These are phyloP conservation scores for Inga laurina DNA, from an alignment of 306 rosid species.

Conservation along the genomic window DNA sequence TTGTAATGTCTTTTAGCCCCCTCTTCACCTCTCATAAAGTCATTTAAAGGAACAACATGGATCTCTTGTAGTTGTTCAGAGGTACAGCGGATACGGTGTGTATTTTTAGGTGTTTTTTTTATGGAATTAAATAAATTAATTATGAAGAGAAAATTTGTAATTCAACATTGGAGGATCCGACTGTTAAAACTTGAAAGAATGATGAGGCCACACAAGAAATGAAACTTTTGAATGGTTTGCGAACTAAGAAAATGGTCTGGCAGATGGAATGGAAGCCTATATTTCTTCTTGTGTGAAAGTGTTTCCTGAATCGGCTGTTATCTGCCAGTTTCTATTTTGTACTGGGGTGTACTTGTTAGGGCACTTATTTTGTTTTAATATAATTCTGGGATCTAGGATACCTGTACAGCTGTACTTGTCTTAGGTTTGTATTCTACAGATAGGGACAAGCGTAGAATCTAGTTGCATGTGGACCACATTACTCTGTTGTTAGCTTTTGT, in stretches of 20 bases:
- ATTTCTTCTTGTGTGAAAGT: background rate
- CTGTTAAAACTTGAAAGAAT: background rate
- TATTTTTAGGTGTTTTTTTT: background rate
- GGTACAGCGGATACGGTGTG: background rate
- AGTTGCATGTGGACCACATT: constrained; percentile 6
- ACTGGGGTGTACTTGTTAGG: background rate
- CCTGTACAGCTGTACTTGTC: constrained; percentile 2
- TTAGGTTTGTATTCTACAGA: constrained; percentile 6
- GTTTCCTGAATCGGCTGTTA: constrained; percentile 1
- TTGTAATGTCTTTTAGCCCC: background rate
- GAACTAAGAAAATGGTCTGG: background rate
- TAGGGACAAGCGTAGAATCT: background rate
- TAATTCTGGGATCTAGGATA: constrained; percentile 11
- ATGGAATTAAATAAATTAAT: background rate
- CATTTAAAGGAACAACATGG: background rate
- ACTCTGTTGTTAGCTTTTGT: constrained; percentile 21
- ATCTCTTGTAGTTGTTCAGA: background rate
- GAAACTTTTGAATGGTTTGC: constrained; percentile 8
- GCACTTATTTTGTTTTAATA: constrained; percentile 15
- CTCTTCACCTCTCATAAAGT: background rate
- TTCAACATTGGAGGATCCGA: background rate
- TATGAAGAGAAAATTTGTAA: background rate
- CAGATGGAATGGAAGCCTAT: constrained; percentile 1
- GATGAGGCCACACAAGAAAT: background rate
- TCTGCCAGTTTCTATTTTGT: background rate